These are phyloP conservation scores for Penicilliopsis zonata DNA, from an alignment of 495 filamentous ascomycete genomes.

Conservation along the genomic window DNA sequence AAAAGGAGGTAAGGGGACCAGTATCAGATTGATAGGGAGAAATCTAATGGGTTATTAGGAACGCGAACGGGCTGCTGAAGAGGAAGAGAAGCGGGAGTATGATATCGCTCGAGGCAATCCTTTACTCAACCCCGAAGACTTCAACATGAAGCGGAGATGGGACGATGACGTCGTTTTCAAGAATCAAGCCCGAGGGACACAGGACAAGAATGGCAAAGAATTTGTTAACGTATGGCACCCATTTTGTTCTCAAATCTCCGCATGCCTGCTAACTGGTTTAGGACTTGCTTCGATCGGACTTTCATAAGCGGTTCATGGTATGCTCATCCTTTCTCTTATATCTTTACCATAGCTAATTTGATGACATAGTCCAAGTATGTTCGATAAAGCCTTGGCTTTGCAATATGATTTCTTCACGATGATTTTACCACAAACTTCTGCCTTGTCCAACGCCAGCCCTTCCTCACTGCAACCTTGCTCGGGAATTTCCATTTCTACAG, in stretches of 20 bases:
- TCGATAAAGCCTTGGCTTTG: conserved; percentile 32
- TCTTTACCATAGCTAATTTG: conserved; percentile 18
- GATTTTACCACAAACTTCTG: no score
- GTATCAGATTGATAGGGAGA: neutral
- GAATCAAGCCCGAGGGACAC: conserved; percentile 92
- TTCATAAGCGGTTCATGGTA: conserved; percentile 97
- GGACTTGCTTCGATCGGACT: conserved; percentile 90
- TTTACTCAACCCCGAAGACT: conserved; percentile 57
- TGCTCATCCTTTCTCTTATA: conserved; percentile 14
- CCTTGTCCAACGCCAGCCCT: no score
- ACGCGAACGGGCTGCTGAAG: conserved; percentile 59
- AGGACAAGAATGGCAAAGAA: conserved; percentile 86
- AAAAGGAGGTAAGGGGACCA: conserved; percentile 50
- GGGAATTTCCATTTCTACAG: no score
- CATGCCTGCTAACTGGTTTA: conserved; percentile 11
- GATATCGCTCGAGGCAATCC: conserved; percentile 93
- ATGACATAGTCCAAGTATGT: conserved; percentile 52
- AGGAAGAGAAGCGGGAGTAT: conserved; percentile 70
- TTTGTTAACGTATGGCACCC: conserved; percentile 73
- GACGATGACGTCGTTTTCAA: conserved; percentile 99
- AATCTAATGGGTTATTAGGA: conserved; percentile 34
- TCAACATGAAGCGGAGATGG: conserved; percentile 53
- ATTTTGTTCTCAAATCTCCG: neutral
- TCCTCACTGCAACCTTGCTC: no score
- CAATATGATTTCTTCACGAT: no score